phyloP scores from a whole-genome alignment of 2,329 filamentous ascomycete genomes.

The Stagonosporopsis vannaccii region DNA sequence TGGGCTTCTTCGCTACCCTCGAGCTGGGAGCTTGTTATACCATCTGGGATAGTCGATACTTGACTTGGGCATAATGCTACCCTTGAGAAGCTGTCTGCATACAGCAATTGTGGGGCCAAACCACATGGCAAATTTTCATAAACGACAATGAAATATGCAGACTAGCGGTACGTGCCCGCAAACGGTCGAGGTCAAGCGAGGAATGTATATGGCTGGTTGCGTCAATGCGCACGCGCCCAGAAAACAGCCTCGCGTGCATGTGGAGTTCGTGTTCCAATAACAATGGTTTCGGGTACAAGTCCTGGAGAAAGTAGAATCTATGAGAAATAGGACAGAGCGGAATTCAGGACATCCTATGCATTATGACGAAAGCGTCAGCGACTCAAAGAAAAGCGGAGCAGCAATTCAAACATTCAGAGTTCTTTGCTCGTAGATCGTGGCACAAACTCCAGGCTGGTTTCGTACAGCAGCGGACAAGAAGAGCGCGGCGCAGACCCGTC shows the following conservation, averaged over 20 bases:
- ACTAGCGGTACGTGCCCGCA: not conserved
- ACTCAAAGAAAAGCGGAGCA: no score
- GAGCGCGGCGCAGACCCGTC: no score
- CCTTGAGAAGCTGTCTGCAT: not conserved
- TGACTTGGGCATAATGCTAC: not conserved
- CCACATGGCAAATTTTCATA: not conserved
- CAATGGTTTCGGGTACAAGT: no score
- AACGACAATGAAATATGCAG: not conserved
- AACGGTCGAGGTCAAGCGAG: not conserved
- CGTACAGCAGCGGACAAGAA: no score
- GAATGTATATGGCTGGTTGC: not conserved
- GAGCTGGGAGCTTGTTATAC: not conserved
- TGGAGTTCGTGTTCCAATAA: no score
- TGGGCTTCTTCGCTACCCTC: not conserved
- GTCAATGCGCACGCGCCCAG: conserved; percentile 4
- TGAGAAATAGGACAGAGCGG: no score
- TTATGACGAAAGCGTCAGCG: no score
- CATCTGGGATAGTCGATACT: not conserved
- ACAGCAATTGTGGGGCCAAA: not conserved
- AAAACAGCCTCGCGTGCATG: not conserved
- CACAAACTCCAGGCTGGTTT: no score
- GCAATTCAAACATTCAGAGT: no score
- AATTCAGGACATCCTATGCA: no score
- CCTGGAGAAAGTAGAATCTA: no score
- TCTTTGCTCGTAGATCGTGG: no score